Conservation (phyloP, 2,329 filamentous ascomycete species). For the Cladosporium sphaerospermum region DNA sequence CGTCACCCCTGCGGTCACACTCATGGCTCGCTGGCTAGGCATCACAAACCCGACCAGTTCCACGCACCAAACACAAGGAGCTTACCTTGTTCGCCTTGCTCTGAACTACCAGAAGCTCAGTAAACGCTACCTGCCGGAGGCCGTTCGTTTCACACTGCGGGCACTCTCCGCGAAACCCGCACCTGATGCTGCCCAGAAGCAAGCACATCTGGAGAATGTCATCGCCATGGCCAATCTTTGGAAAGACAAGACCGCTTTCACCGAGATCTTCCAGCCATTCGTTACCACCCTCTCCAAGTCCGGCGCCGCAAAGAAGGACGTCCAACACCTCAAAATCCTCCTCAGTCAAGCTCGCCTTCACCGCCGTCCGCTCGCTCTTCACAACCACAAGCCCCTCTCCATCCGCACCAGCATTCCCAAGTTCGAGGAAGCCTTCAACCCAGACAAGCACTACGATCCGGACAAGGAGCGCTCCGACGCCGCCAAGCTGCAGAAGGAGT, state of each 20-base stretch:
- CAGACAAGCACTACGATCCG: conserved; percentile 93
- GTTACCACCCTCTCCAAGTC: conserved; percentile 28
- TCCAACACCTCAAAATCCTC: conserved; percentile 57
- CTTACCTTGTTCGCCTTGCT: conserved; percentile 71
- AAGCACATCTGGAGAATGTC: conserved; percentile 60
- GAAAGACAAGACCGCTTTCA: conserved; percentile 66
- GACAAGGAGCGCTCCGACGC: conserved; percentile 82
- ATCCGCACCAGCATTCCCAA: conserved; percentile 87
- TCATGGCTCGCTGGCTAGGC: conserved; percentile 77
- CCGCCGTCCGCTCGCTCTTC: conserved; percentile 76
- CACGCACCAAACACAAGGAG: conserved; percentile 62
- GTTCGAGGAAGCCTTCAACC: conserved; percentile 93
- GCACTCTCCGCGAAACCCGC: conserved; percentile 48
- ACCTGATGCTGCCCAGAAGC: conserved; percentile 27
- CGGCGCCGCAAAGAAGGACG: conserved; percentile 36
- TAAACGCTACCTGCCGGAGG: conserved; percentile 83
- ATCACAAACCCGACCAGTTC: conserved; percentile 63
- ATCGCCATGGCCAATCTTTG: conserved; percentile 66
- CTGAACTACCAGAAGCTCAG: conserved; percentile 78
- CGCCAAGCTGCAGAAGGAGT: conserved; percentile 78
- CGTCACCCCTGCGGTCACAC: conserved; percentile 79
- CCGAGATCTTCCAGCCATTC: conserved; percentile 66
- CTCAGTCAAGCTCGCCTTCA: conserved; percentile 56
- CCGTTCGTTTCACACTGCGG: conserved; percentile 74
- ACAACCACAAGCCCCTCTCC: conserved; percentile 80